phyloP scores from a whole-genome alignment of 2,329 filamentous ascomycete genomes.

The Calonectria crousiana region DNA sequence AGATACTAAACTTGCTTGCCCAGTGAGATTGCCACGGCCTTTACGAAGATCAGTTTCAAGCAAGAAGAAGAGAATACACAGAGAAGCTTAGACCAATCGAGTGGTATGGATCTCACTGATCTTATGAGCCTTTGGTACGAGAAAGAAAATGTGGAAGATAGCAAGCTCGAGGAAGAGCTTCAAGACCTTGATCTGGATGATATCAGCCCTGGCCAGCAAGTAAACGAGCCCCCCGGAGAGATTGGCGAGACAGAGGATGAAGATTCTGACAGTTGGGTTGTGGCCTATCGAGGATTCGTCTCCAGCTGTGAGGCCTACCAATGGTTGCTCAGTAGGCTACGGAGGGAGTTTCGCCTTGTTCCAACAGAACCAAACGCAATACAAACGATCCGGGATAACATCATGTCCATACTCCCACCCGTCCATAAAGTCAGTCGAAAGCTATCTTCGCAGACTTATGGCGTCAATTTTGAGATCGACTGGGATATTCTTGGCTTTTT shows the following conservation, averaged over 20 bases:
- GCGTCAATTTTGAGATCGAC: background rate
- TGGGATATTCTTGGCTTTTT: slow-evolving; percentile 11
- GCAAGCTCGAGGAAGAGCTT: background rate
- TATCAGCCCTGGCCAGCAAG: background rate
- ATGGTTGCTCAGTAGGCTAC: slow-evolving; percentile 13
- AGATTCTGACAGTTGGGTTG: background rate
- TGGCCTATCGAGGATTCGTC: slow-evolving; percentile 1
- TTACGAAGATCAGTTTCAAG: background rate
- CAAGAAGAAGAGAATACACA: background rate
- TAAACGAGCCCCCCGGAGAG: background rate
- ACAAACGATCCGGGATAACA: background rate
- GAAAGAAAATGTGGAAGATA: background rate
- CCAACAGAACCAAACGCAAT: slow-evolving; percentile 2
- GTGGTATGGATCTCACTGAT: background rate
- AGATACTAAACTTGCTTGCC: background rate
- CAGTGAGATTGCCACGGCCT: background rate
- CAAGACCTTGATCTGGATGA: background rate
- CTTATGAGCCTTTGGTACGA: background rate
- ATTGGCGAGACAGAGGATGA: background rate
- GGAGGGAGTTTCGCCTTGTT: background rate
- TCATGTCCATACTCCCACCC: background rate
- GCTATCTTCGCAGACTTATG: background rate
- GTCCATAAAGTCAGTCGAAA: background rate
- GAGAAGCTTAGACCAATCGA: background rate
- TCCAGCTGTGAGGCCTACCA: background rate